Percentiles rank a stretch among this genome's conserved stretches.
These are phyloP conservation scores for Talaromyces stipitatus DNA, from an alignment of 495 filamentous ascomycete species.

Conservation along the genomic window DNA sequence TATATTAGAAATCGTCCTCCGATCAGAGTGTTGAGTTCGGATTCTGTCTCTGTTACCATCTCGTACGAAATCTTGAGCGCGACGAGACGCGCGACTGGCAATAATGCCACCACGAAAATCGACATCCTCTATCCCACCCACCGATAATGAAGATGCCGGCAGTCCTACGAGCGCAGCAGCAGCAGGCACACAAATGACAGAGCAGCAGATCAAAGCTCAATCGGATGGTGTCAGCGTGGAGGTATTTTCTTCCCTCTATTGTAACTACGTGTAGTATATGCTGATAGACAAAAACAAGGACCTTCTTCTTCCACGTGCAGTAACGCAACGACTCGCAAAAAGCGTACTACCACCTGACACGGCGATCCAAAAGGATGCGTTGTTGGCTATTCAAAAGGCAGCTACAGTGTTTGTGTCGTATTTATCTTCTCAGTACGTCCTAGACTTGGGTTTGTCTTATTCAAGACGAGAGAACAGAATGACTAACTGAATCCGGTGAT, in stretches of 20 bases:
- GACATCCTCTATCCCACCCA: constrained; percentile 23
- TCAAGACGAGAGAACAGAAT: not conserved
- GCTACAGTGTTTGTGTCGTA: constrained; percentile 94
- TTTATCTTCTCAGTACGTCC: constrained; percentile 68
- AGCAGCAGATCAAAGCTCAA: constrained; percentile 39
- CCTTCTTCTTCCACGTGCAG: constrained; percentile 84
- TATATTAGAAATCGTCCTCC: too few relatives aligned
- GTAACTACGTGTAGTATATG: not conserved
- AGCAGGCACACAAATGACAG: constrained; percentile 16
- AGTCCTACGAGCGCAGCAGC: not conserved
- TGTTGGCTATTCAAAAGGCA: constrained; percentile 84
- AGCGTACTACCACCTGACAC: constrained; percentile 95
- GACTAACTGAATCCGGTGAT: not conserved
- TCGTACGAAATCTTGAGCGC: not conserved
- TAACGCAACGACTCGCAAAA: constrained; percentile 88
- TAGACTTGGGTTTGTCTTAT: not conserved
- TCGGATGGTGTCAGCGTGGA: constrained; percentile 37
- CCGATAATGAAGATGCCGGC: constrained; percentile 9
- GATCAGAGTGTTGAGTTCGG: too few relatives aligned
- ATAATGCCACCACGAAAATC: constrained; percentile 33
- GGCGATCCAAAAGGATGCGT: constrained; percentile 86
- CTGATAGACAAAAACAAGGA: constrained; percentile 47
- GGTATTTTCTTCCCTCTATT: constrained; percentile 13
- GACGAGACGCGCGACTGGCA: not conserved
- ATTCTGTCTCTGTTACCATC: too few relatives aligned